Conservation (phyloP, 345 rosid genomes). For the Linum trigynum region DNA sequence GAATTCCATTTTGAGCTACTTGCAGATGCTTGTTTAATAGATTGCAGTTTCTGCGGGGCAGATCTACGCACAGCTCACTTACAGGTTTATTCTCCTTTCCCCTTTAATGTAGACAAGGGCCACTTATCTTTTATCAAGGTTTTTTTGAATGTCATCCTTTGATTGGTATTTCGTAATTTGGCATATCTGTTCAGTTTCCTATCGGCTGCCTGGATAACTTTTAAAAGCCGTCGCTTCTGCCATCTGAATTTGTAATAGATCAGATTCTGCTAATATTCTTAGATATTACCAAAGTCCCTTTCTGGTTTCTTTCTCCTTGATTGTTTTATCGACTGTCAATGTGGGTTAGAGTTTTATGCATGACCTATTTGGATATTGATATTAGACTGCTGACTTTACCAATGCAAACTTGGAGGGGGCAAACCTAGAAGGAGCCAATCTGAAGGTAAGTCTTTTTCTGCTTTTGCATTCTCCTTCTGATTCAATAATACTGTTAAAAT, state of each 20-base stretch:
- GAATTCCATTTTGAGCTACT: background rate
- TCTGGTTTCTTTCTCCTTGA: no score
- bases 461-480: background rate
- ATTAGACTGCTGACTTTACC: conserved; percentile 83
- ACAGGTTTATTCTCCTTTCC: conserved; percentile 37
- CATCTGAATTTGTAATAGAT: background rate
- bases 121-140: background rate
- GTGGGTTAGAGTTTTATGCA: background rate
- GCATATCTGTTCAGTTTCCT: no score
- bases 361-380: conserved; percentile 5
- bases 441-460: conserved; percentile 44
- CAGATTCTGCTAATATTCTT: no score
- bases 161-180: background rate
- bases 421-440: conserved; percentile 87
- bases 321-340: background rate
- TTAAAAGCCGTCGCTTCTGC: background rate
- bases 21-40: conserved; percentile 82
- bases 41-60: conserved; percentile 82
- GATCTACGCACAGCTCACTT: conserved; percentile 86
- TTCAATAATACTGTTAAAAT: background rate
- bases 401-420: conserved; percentile 94
- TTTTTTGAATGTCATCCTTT: background rate
- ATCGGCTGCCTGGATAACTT: background rate
- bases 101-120: background rate
- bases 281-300: no score